These are phyloP conservation scores for Penicillium sp. DNA, from an alignment of 2,329 filamentous ascomycete genomes.

Conservation along the genomic window DNA sequence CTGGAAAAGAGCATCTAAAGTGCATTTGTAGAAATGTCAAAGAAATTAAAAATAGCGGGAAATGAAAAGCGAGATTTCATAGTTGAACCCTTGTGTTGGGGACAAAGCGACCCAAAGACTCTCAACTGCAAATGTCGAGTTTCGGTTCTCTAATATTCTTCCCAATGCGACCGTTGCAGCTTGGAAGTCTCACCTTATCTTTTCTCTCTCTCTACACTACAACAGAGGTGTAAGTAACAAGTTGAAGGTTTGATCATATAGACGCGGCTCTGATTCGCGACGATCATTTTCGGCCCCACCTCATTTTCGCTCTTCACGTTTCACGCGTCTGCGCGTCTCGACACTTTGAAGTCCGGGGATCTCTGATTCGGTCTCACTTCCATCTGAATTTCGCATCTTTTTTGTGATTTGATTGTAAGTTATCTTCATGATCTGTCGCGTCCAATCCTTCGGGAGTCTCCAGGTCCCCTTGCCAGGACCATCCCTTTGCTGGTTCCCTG, in stretches of 20 bases:
- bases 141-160: not conserved
- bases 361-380: slow-evolving; percentile 8
- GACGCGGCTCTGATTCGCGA: not conserved
- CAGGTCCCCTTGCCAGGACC: not conserved
- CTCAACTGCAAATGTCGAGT: not conserved
- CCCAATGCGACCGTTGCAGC: not conserved
- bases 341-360: slow-evolving; percentile 8
- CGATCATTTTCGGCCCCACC: slow-evolving; percentile 11
- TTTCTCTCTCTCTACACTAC: not conserved
- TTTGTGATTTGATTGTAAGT: not conserved
- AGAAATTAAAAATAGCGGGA: slow-evolving; percentile 5
- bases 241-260: not conserved
- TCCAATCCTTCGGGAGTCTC: not conserved
- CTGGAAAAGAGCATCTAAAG: not conserved
- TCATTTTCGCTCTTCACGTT: slow-evolving; percentile 21
- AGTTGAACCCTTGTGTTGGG: not conserved
- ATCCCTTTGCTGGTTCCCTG: not conserved
- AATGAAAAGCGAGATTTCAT: not conserved
- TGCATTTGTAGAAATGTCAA: not conserved
- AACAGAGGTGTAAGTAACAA: not conserved
- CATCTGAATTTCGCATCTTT: not conserved
- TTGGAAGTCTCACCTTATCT: not conserved
- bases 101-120: not conserved
- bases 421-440: not conserved
- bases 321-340: slow-evolving; percentile 25